Evolutionary conservation across 805 yeast species (phyloP), one percentile per base, ranked within the genome.

Genomic region (Metschnikowia noctiluminum): DNA sequence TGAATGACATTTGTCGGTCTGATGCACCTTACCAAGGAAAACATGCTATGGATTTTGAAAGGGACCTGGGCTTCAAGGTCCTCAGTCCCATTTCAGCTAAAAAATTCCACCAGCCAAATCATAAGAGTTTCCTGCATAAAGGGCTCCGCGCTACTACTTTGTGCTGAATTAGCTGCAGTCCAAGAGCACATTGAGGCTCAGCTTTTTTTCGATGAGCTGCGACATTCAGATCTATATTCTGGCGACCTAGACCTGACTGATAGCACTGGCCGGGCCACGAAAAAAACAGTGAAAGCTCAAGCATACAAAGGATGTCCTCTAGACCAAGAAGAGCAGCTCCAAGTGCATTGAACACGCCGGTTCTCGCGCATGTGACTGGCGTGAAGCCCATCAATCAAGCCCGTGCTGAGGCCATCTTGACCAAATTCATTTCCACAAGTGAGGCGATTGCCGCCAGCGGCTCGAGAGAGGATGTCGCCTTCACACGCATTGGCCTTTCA

Each of bases 271-370:
- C 6, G 32, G 32, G 32, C 32, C 32, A 30, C 32, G 32, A 5
- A 30, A 30, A 30, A 30, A 30, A 30, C 10, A 30, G 13, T 9
- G 5, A 10, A 3, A 30, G 3, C 32, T 5, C 13, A 2, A 30
- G 10, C 28, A 43, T 28, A 36, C 11, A 21, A 15, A 40, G 35
- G 21, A 56, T 56, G 59, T 50, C 56, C 15, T 37, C 38, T 72
- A 76, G 27, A 49, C 70, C 73, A 28, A 74, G 68, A 62, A 72
- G 79, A 62, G 65, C 60, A 30, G 59, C 64, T 13, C 70, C 71
- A 28, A 70, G 76, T 7, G 76, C 79, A 0, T 72, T 79, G 28
- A 76, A 77, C 48, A 66, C 74, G 1, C 82, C 85, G 9, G 74
- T 77, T 1, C 63, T 73, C 26, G 62, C 74, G 3, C 69, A 65